These are phyloP conservation scores for Paxillus involutus DNA, from an alignment of 768 basidiomycete species.

Conservation along the genomic window DNA sequence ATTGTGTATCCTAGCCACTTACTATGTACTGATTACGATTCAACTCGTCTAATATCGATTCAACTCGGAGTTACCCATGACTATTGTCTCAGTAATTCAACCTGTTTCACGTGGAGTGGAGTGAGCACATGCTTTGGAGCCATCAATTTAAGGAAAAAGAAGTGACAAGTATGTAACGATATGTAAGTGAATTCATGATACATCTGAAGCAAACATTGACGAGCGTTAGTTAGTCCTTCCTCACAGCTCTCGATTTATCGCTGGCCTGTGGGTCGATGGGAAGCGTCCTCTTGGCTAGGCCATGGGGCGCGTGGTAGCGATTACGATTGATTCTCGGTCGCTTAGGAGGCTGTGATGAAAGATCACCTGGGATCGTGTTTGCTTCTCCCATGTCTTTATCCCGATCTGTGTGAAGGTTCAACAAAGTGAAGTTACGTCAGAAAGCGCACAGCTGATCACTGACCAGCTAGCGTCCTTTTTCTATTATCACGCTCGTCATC, in stretches of 20 bases:
- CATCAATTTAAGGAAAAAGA: constrained; percentile 8
- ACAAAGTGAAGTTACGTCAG: constrained; percentile 6
- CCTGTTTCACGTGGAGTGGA: constrained; percentile 8
- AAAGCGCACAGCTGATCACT: constrained; percentile 16
- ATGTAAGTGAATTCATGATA: constrained; percentile 10
- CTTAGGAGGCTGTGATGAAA: constrained; percentile 48
- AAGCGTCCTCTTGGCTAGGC: constrained; percentile 56
- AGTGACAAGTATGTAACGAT: constrained; percentile 19
- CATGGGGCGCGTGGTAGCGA: constrained; percentile 44
- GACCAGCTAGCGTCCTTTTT: constrained; percentile 73
- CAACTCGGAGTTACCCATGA: constrained; percentile 33
- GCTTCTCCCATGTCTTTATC: constrained; percentile 53
- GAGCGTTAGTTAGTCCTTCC: constrained; percentile 47
- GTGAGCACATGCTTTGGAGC: not conserved
- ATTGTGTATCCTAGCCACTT: constrained; percentile 2
- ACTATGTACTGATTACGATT: constrained; percentile 35
- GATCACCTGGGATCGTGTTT: constrained; percentile 37
- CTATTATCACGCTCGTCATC: constrained; percentile 69
- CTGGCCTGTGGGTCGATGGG: constrained; percentile 62
- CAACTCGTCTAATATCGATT: constrained; percentile 43
- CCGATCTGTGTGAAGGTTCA: constrained; percentile 46
- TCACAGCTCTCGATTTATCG: constrained; percentile 51
- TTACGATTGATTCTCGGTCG: constrained; percentile 59
- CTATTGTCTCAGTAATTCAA: constrained; percentile 21
- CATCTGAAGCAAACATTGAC: constrained; percentile 5